These are phyloP conservation scores for Hypsizygus marmoreus DNA, from an alignment of 768 basidiomycete species.

Conservation along the genomic window DNA sequence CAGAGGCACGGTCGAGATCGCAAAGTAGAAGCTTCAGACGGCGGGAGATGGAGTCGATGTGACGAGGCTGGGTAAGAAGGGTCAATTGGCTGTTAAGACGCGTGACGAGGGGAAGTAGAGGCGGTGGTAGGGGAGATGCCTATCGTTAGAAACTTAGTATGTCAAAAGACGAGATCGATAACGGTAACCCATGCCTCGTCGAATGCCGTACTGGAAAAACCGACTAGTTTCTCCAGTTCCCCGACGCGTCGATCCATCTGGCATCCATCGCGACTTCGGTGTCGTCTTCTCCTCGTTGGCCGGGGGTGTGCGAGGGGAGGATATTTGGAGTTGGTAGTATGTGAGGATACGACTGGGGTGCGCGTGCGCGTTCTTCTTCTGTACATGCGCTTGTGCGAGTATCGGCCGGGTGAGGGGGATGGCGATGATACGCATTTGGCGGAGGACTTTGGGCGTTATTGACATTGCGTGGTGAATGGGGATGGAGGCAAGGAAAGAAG, in stretches of 20 bases:
- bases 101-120: slow-evolving; percentile 79
- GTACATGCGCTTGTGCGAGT: slow-evolving; percentile 14
- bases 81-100: slow-evolving; percentile 85
- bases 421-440: slow-evolving; percentile 45
- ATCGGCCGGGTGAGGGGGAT: slow-evolving; percentile 44
- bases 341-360: slow-evolving; percentile 28
- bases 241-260: slow-evolving; percentile 83
- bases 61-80: slow-evolving; percentile 91
- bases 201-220: slow-evolving; percentile 73
- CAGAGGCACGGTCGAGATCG: slow-evolving; percentile 82
- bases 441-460: slow-evolving; percentile 25
- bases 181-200: slow-evolving; percentile 78
- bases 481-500: background rate
- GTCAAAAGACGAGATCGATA: background rate
- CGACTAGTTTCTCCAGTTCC: slow-evolving; percentile 80
- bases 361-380: slow-evolving; percentile 21
- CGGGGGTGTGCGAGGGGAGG: slow-evolving; percentile 18
- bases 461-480: slow-evolving; percentile 18
- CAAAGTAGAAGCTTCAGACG: slow-evolving; percentile 90
- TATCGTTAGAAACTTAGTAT: no score
- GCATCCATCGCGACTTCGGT: slow-evolving; percentile 43
- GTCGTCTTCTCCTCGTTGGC: slow-evolving; percentile 14
- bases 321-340: slow-evolving; percentile 49
- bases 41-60: slow-evolving; percentile 93
- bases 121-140: slow-evolving; percentile 74